Evolutionary conservation across 768 basidiomycete species (phyloP), one percentile per base, ranked within the genome.

Genomic region (Hygrophoropsis aurantiaca): DNA sequence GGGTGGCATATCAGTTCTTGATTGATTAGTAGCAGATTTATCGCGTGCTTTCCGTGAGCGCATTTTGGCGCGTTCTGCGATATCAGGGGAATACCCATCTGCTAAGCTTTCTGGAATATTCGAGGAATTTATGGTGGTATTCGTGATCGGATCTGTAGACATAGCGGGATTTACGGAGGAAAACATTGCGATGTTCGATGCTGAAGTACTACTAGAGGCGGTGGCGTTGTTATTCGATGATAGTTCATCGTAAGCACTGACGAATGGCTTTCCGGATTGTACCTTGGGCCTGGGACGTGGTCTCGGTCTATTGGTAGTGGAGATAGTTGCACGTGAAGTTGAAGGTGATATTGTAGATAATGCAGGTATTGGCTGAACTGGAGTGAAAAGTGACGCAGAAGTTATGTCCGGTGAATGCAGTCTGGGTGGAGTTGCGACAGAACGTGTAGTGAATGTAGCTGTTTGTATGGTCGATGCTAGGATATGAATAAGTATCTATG

Each of bases 21-120:
- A 27, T 11, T 21, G 11, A 26, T 34, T n/a, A n/a, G n/a, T 26
- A n/a, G 44, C 25, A 10, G 37, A 25, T 20, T 42, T 19, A 18
- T 18, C 11, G n/a, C 36, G 55, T 7, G 66, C 44, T 18, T 60
- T 68, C 19, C 79, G 65, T 46, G 75, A 69, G 15, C 80, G 78
- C 61, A 70, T 79, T 55, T 82, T 82, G 40, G 80, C 76, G 15
- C 80, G 71, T 34, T 82, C 80, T n/a, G 80, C 80, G 20, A 81
- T 80, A 51, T 61, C 74, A 35, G 67, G 55, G 37, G 53, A 58
- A 30, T 58, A 58, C 21, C 23, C 30, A 32, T 65, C 61, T 0
- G 45, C 59, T 8, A 40, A n/a, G 2, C 10, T n/a, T 10, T 49
- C 54, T 5, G 54, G 50, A 24, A 53, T 23, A 26, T 16, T 36